These are phyloP conservation scores for Backusella macrospora DNA, from an alignment of 192 early-diverging fungal species.

Conservation along the genomic window DNA sequence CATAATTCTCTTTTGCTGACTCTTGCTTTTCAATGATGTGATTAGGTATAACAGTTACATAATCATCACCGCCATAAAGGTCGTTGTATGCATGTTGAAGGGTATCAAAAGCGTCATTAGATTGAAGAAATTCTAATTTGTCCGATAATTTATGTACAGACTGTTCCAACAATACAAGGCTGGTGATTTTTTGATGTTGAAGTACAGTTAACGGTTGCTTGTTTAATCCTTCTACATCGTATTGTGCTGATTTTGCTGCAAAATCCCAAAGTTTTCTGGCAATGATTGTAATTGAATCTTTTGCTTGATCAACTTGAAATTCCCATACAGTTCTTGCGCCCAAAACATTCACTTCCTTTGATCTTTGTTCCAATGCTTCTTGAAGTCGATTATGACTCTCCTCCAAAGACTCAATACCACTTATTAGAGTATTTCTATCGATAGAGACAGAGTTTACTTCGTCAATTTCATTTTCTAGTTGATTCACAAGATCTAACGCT, in stretches of 20 bases:
- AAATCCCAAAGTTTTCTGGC: constrained; percentile 32
- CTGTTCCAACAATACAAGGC: background rate
- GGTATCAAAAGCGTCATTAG: background rate
- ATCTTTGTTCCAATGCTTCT: constrained; percentile 14
- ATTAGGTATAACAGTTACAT: constrained; percentile 10
- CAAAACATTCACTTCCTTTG: constrained; percentile 12
- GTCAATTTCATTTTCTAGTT: constrained; percentile 35
- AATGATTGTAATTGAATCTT: constrained; percentile 15
- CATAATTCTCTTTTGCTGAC: constrained; percentile 19
- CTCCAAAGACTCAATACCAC: constrained; percentile 30
- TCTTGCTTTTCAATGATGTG: constrained; percentile 27
- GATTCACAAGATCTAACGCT: constrained; percentile 22
- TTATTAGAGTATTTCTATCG: constrained; percentile 31
- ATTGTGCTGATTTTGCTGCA: constrained; percentile 31
- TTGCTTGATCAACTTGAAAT: background rate
- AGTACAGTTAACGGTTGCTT: background rate
- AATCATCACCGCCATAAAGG: background rate
- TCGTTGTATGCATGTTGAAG: background rate
- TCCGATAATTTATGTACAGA: background rate
- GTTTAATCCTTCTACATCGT: constrained; percentile 14
- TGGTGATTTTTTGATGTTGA: background rate
- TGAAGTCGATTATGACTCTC: constrained; percentile 16
- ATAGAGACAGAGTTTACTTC: constrained; percentile 30
- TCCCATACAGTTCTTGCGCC: constrained; percentile 28
- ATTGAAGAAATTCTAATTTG: constrained; percentile 1